A percentile compares a stretch with the other conserved stretches of the same genome.
phyloP scores from a whole-genome alignment of 768 basidiomycete genomes.

The Boletus rubropictus region DNA sequence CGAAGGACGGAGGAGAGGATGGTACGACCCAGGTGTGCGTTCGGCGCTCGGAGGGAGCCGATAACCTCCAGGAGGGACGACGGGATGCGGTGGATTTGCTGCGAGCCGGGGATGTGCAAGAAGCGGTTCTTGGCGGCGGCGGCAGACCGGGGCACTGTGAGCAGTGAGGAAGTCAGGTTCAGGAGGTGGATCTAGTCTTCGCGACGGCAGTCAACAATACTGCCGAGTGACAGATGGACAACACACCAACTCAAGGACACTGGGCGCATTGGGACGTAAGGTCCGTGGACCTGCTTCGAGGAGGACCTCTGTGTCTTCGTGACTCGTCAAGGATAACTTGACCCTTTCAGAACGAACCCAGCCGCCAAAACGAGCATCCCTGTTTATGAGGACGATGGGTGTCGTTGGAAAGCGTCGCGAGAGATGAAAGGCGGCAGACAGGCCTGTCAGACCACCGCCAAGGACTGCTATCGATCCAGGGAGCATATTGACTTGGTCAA shows the following conservation, averaged over 20 bases:
- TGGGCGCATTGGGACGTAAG: conserved; percentile 67
- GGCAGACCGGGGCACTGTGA: conserved; percentile 61
- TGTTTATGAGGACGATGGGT: conserved; percentile 67
- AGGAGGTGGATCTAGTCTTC: conserved; percentile 69
- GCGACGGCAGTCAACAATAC: conserved; percentile 9
- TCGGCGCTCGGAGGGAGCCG: conserved; percentile 30
- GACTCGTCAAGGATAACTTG: conserved; percentile 30
- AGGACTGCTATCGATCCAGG: conserved; percentile 53
- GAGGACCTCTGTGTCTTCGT: conserved; percentile 40
- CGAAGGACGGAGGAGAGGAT: conserved; percentile 50
- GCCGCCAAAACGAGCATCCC: conserved; percentile 63
- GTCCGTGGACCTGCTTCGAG: conserved; percentile 88
- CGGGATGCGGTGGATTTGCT: conserved; percentile 51
- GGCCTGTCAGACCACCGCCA: conserved; percentile 78
- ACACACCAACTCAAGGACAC: conserved; percentile 73
- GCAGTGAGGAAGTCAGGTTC: conserved; percentile 48
- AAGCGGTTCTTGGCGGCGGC: conserved; percentile 76
- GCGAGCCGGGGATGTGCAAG: conserved; percentile 48
- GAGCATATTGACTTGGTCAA: neutral
- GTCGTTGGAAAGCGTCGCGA: conserved; percentile 55
- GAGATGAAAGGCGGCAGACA: conserved; percentile 77
- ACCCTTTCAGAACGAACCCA: conserved; percentile 71
- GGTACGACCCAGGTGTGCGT: conserved; percentile 34
- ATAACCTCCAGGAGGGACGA: conserved; percentile 34
- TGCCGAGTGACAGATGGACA: conserved; percentile 1